Conservation (phyloP, 148 eudicot genomes). For the Silene uniflora region DNA sequence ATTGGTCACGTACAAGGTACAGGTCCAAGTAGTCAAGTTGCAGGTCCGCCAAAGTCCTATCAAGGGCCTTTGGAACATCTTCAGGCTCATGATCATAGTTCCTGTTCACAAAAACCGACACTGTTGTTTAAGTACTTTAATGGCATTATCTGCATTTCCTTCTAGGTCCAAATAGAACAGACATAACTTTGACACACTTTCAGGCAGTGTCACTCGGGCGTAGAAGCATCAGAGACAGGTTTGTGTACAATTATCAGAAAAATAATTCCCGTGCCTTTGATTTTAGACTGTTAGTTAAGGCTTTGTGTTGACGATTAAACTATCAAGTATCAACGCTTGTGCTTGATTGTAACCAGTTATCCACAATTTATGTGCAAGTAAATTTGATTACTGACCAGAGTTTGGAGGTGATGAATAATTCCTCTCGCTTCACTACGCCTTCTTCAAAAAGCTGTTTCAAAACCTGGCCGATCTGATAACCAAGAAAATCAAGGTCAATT, state of each 20-base stretch:
- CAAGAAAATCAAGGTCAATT: slow-evolving; percentile 8
- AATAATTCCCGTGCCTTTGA: too few species aligned
- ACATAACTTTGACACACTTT: too few species aligned
- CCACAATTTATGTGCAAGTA: too few species aligned
- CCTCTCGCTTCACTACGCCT: slow-evolving; percentile 54
- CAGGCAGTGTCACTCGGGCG: too few species aligned
- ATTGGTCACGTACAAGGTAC: slow-evolving; percentile 40
- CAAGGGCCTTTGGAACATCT: slow-evolving; percentile 50
- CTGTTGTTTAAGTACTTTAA: background rate
- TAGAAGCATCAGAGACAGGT: too few species aligned
- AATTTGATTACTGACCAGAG: slow-evolving; percentile 36
- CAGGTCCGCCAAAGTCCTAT: slow-evolving; percentile 38
- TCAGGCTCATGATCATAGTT: slow-evolving; percentile 50
- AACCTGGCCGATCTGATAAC: slow-evolving; percentile 44
- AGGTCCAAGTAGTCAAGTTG: slow-evolving; percentile 58
- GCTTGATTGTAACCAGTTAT: too few species aligned
- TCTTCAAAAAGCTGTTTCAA: slow-evolving; percentile 45
- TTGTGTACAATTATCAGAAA: too few species aligned
- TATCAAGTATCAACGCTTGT: too few species aligned
- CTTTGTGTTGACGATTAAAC: too few species aligned
- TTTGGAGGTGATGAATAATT: slow-evolving; percentile 61
- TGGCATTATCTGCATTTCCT: too few species aligned
- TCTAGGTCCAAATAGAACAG: too few species aligned
- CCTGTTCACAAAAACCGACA: slow-evolving; percentile 28
- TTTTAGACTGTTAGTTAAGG: too few species aligned